Evolutionary conservation across 768 basidiomycete species (phyloP), one percentile per base, ranked within the genome.

Genomic region (Podaxis mareebaensis): DNA sequence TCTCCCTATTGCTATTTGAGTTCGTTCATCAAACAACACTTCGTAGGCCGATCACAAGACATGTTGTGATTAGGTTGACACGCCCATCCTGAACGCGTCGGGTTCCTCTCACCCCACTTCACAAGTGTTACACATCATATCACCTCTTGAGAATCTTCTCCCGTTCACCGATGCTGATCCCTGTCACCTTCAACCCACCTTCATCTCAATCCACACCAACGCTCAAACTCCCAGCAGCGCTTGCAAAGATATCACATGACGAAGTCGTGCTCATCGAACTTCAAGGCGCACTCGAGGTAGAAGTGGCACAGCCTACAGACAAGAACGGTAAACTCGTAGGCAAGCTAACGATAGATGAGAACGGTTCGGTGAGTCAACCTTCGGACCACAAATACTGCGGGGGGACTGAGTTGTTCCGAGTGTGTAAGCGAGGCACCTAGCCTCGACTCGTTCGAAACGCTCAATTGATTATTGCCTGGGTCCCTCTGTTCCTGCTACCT

Each of bases 221-320:
- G 24, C 66, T 72, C 7, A 84, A 82, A 67, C 81, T 93, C 4
- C 87, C 90, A 0, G 80, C 88, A 1, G 77, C 81, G 0, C 79
- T 96, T 13, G 89, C 88, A 1, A 82, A 83, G 61, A 83, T 96
- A 48, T 93, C 92, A 15, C 81, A 91, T 66, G 87, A 89, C 48
- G 92, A 95, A 70, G 72, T 94, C 13, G 86, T 94, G 46, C 78
- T 98, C 4, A 83, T 98, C 58, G 95, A 98, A 69, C 79, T 97
- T 4, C 96, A 98, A 74, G 95, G 95, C 56, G 79, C 81, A 55
- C 81, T 97, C 40, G 87, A 90, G 51, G 87, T 90, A 36, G 90
- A 92, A 60, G 84, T 75, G 49, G 72, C 71, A 8, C 73, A 80
- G 38, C 75, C 75, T 51, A 73, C 81, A 8, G 83, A 88, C 67